Conservation (phyloP, 2,329 filamentous ascomycete genomes). For the Stemphylium beticola region DNA sequence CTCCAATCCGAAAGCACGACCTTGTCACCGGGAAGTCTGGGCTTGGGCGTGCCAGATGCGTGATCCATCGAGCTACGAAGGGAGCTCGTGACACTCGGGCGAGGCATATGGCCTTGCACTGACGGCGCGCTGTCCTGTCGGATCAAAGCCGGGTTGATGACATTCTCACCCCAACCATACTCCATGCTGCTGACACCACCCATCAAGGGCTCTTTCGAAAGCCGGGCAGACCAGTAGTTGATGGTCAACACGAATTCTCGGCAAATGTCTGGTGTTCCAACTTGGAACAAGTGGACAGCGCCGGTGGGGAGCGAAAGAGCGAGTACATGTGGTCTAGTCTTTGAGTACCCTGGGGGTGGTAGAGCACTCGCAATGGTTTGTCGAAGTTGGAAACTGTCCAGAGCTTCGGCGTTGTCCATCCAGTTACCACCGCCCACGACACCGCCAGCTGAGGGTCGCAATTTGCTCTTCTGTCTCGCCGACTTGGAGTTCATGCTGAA, state of each 20-base stretch:
- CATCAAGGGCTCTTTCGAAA: conserved; percentile 90
- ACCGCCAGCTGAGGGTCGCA: conserved; percentile 62
- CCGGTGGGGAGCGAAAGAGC: conserved; percentile 89
- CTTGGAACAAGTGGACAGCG: conserved; percentile 97
- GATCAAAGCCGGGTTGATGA: conserved; percentile 67
- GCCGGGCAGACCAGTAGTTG: conserved; percentile 96
- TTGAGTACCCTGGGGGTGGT: conserved; percentile 90
- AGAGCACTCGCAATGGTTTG: conserved; percentile 91
- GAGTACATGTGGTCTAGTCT: conserved; percentile 89
- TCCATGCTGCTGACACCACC: conserved; percentile 97
- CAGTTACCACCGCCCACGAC: conserved; percentile 95
- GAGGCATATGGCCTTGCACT: conserved; percentile 45
- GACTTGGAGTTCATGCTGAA: conserved; percentile 82
- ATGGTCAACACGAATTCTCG: conserved; percentile 92
- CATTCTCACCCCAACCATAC: conserved; percentile 90
- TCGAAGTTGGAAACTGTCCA: conserved; percentile 85
- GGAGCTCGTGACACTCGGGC: conserved; percentile 66
- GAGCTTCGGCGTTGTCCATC: conserved; percentile 92
- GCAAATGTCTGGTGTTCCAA: conserved; percentile 91
- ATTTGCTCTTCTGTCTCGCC: conserved; percentile 69
- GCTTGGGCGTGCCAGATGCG: conserved; percentile 61
- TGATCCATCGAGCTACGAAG: conserved; percentile 66
- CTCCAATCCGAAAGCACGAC: conserved; percentile 86
- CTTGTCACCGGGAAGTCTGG: conserved; percentile 82
- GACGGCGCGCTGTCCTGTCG: conserved; percentile 46